phyloP scores from a whole-genome alignment of 1,139 yeast species.

The Blastobotrys aristatus region DNA sequence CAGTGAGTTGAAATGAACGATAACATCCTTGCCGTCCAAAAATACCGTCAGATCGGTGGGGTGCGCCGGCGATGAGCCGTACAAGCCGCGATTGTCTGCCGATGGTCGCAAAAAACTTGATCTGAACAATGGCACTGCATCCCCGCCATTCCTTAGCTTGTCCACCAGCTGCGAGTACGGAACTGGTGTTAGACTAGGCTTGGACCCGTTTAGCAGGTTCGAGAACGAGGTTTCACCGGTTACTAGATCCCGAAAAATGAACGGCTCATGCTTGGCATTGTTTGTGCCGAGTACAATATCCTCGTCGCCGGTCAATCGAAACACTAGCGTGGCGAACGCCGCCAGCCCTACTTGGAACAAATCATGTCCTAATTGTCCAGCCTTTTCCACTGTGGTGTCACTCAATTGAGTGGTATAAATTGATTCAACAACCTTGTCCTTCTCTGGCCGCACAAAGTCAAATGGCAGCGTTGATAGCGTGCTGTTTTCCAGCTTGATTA shows the following conservation, averaged over 20 bases:
- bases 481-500: conserved; percentile 64
- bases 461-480: conserved; percentile 84
- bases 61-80: conserved; percentile 26
- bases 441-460: conserved; percentile 78
- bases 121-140: conserved; percentile 59
- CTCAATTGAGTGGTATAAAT: conserved; percentile 42
- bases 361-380: conserved; percentile 13
- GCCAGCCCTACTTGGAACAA: conserved; percentile 55
- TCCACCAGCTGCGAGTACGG: conserved; percentile 50
- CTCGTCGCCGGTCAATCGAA: conserved; percentile 87
- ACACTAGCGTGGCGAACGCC: conserved; percentile 66
- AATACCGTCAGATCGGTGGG: conserved; percentile 58
- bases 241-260: conserved; percentile 58
- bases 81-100: conserved; percentile 21
- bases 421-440: conserved; percentile 66
- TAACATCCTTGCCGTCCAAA: conserved; percentile 35
- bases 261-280: conserved; percentile 36
- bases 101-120: conserved; percentile 48
- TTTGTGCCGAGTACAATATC: conserved; percentile 82
- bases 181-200: conserved; percentile 40
- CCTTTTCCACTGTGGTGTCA: conserved; percentile 14
- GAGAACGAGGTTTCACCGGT: conserved; percentile 43
- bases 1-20: conserved; percentile 66
- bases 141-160: conserved; percentile 45
- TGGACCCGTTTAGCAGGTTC: conserved; percentile 46